Conservation (phyloP, 352 stramenopile species). For the Pythium aristosporum region DNA sequence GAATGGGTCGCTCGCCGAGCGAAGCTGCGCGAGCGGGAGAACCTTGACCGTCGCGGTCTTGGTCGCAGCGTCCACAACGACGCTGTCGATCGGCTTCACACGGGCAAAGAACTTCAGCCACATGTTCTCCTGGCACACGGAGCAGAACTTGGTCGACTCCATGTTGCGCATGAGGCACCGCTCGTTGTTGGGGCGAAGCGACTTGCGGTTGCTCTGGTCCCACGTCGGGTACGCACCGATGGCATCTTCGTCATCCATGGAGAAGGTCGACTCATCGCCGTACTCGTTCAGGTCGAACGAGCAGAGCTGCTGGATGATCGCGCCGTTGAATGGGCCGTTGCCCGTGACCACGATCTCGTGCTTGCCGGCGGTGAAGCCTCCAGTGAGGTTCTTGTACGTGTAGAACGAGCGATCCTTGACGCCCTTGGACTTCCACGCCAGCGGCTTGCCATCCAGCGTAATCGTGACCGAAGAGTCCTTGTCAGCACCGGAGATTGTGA, state of each 20-base stretch:
- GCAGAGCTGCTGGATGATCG: conserved; percentile 39
- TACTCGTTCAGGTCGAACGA: conserved; percentile 37
- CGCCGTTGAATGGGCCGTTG: conserved; percentile 23
- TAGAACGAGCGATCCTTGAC: conserved; percentile 36
- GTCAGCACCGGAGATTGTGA: conserved; percentile 30
- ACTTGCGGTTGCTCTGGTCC: conserved; percentile 32
- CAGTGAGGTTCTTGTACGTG: conserved; percentile 24
- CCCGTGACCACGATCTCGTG: conserved; percentile 32
- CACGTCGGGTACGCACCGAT: conserved; percentile 38
- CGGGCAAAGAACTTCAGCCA: conserved; percentile 36
- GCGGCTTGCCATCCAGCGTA: conserved; percentile 29
- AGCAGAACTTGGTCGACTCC: conserved; percentile 32
- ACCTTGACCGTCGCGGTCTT: conserved; percentile 24
- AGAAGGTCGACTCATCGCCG: conserved; percentile 14
- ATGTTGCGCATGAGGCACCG: conserved; percentile 49
- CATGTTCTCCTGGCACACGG: conserved; percentile 42
- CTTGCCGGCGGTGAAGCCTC: conserved; percentile 23
- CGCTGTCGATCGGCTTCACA: conserved; percentile 34
- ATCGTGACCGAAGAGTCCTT: conserved; percentile 30
- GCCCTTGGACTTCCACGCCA: conserved; percentile 29
- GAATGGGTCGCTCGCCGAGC: conserved; percentile 28
- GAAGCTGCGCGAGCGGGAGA: conserved; percentile 32
- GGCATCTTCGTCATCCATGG: background rate
- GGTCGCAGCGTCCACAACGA: conserved; percentile 18
- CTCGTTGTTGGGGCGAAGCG: conserved; percentile 35